Percentiles rank a stretch among this genome's conserved stretches.
These are phyloP conservation scores for Paspalum notatum DNA, from an alignment of 176 grass and related monocot genomes.

Conservation along the genomic window DNA sequence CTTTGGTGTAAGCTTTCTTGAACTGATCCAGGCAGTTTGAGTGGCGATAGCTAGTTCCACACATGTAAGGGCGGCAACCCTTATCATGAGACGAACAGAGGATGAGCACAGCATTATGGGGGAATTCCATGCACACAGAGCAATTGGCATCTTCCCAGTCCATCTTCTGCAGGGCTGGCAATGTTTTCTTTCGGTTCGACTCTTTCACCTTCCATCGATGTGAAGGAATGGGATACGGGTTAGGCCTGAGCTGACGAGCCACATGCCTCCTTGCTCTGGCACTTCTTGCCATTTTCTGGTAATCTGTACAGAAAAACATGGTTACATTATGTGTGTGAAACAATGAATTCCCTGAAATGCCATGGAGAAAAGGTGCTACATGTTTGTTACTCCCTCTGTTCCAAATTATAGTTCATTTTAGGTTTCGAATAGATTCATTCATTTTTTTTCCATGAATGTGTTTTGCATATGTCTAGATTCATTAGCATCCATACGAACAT, in stretches of 20 bases:
- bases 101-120: conserved; percentile 94
- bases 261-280: conserved; percentile 65
- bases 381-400: background rate
- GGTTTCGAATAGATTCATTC: no score
- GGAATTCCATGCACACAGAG: conserved; percentile 95
- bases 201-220: conserved; percentile 65
- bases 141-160: conserved; percentile 99
- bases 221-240: conserved; percentile 80
- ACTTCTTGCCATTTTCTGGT: conserved; percentile 74
- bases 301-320: conserved; percentile 35
- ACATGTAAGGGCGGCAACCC: conserved; percentile 97
- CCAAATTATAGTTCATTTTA: no score
- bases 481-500: no score
- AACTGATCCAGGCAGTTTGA: conserved; percentile 98
- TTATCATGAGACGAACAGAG: conserved; percentile 98
- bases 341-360: background rate
- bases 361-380: background rate
- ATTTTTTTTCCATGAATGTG: no score
- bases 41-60: conserved; percentile 84
- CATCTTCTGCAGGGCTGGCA: conserved; percentile 61
- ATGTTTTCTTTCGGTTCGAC: conserved; percentile 54
- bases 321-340: conserved; percentile 12
- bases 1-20: conserved; percentile 89
- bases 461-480: no score
- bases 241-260: conserved; percentile 65